Evolutionary conservation across 1,284 basidiomycete species (phyloP), one percentile per base, ranked within the genome.

Genomic region (Thelephora terrestris): DNA sequence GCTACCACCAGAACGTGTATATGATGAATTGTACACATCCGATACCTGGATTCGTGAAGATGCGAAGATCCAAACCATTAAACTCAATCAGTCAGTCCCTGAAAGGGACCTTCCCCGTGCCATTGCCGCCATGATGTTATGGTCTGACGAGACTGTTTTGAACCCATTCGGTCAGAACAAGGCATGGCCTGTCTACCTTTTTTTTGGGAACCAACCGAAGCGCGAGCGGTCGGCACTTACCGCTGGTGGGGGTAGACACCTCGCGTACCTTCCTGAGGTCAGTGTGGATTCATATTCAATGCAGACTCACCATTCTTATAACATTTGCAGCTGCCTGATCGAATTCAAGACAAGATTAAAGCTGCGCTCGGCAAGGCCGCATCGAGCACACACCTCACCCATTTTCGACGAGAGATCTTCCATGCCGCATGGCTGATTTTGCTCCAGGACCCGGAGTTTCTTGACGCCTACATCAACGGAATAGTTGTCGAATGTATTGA

Each of bases 151-250:
- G 0, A 66, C 63, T 7, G 59, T 61, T 32, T 43, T 63, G 2
- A 55, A 62, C 0, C 47, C 59, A 6, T 65, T 64, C 42, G 61
- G 64, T 2, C 47, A 51, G 12, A 50, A 58, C 7, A 58, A 58
- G 36, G 40, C 59, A 0, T 66, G 64, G 63, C 64, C 65, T 0
- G 29, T 63, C 1, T 67, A 66, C 52, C 7, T 53, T 7, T 56
- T 52, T 37, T 55, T 64, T 34, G 63, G 59, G 1, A 65, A 64
- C 38, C 55, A 59, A 43, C 57, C 58, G 4, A 66, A 65, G 48
- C 59, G 59, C 27, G 35, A 44, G 2, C 54, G 61, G 7, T 38
- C 43, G 5, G 45, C 43, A 23, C 61, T 60, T 1, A 46, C 49
- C 2, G 38, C 45, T 2, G 21, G 53, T 12, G 56, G 58, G 3